Conservation (phyloP, 495 filamentous ascomycete genomes). For the Tuber aestivum region DNA sequence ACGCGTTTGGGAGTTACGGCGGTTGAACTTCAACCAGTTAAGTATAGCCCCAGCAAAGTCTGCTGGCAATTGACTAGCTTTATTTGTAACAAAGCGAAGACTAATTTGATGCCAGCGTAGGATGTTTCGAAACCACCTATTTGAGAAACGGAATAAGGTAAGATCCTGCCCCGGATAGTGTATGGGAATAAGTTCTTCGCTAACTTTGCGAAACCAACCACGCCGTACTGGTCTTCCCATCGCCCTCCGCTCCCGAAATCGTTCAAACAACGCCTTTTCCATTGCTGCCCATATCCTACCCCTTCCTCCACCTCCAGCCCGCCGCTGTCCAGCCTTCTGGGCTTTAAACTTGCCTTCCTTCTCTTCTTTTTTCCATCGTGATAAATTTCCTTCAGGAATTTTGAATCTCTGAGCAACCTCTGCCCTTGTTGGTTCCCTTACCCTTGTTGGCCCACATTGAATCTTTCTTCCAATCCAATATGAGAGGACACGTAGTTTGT, state of each 20-base stretch:
- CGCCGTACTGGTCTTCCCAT: background rate
- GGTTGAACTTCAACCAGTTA: background rate
- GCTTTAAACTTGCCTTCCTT: too few relatives aligned
- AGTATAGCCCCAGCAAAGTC: background rate
- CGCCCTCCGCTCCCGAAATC: background rate
- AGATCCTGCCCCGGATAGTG: background rate
- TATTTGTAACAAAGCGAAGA: background rate
- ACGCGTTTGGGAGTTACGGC: background rate
- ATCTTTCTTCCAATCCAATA: too few relatives aligned
- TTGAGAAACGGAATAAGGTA: background rate
- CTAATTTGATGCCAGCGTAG: background rate
- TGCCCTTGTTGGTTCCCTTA: too few relatives aligned
- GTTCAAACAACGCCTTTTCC: background rate
- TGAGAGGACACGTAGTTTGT: too few relatives aligned
- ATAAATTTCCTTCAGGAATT: too few relatives aligned
- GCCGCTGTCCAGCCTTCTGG: too few relatives aligned
- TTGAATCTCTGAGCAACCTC: too few relatives aligned
- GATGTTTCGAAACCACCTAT: background rate
- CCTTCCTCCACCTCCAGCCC: too few relatives aligned
- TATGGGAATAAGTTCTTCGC: background rate
- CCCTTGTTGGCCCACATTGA: too few relatives aligned
- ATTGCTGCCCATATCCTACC: background rate
- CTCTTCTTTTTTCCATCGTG: too few relatives aligned
- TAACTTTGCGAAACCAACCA: background rate
- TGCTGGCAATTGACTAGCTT: background rate